Base-by-base conservation (phyloP, 1,284 basidiomycete species). In the Agroathelia rolfsii region DNA sequence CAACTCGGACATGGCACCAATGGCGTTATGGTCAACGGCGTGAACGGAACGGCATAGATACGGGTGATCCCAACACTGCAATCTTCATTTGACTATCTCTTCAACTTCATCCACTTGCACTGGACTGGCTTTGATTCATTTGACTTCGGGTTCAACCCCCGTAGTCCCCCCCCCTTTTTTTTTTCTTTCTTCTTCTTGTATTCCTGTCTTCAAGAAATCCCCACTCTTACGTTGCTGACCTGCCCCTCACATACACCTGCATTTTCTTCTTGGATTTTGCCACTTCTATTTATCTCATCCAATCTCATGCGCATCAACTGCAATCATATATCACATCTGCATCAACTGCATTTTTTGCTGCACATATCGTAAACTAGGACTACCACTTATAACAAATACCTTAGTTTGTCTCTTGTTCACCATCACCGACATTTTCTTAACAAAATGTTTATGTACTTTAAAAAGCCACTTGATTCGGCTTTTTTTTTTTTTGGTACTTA, bases 111-210 rank as follows among this genome's bases (percentile, higher is more conserved):
- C 38, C 32, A 30, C 32, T 36, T 30, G 23, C 24, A 24, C 10
- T 35, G 32, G 31, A 46, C 14, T 26, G 22, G 28, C 40, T 32
- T 45, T 36, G 40, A 41, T 44, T 42, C 41, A 38, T 48, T 42
- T 37, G 48, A 46, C 45, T 54, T 58, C 63, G 77, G 78, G 76
- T 81, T 81, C 77, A 81, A 81, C 78, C 75, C 77, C 77, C 76
- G 71, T 59, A 60, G 54, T 58, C 34, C 40, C 28, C 24, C 26
- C 21, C 28, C 37, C 27, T 55, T 51, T 54, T 48, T 47, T 55
- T 54, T 49, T 42, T 54, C 47, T 30, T 35, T 38, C 40, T 38
- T 46, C 44, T 42, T 43, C 40, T 47, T 55, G 46, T 38, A 41
- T 30, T 23, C 32, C 13, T 30, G 23, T 24, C 19, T 19, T 21